Conservation (phyloP, 768 basidiomycete species). For the Vararia minispora region DNA sequence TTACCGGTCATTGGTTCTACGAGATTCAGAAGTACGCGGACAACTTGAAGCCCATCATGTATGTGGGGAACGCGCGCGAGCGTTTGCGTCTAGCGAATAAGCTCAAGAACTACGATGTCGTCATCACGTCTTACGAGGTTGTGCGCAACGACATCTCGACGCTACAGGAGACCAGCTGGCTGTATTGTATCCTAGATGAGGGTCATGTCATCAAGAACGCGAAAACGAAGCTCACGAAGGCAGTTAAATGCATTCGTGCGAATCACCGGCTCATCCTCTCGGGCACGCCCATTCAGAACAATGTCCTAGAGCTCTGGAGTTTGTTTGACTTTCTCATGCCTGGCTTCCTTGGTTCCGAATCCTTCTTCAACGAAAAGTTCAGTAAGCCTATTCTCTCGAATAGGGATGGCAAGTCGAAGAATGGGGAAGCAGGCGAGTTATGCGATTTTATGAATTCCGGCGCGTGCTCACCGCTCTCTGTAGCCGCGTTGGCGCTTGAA, state of each 20-base stretch:
- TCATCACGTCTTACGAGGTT: constrained; percentile 96
- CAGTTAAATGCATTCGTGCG: constrained; percentile 82
- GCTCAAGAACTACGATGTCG: constrained; percentile 69
- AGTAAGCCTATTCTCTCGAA: constrained; percentile 93
- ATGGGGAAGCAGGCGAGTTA: constrained; percentile 79
- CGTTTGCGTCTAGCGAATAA: constrained; percentile 56
- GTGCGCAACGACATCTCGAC: constrained; percentile 86
- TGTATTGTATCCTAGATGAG: constrained; percentile 96
- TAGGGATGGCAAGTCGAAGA: constrained; percentile 91
- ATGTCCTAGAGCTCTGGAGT: constrained; percentile 96
- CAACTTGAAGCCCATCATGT: constrained; percentile 74
- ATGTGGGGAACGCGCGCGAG: constrained; percentile 81
- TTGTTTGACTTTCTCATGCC: constrained; percentile 99
- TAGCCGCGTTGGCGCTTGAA: constrained; percentile 89
- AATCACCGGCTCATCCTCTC: constrained; percentile 92
- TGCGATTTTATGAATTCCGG: constrained; percentile 1
- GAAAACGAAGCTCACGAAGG: constrained; percentile 94
- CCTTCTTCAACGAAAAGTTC: constrained; percentile 90
- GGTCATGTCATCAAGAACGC: constrained; percentile 99
- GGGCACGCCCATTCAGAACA: constrained; percentile 98
- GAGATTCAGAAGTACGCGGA: constrained; percentile 90
- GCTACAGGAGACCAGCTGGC: constrained; percentile 69
- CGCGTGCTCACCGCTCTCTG: not conserved
- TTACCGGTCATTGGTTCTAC: constrained; percentile 99
- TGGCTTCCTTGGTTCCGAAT: constrained; percentile 93